These are phyloP conservation scores for Phanerochaete sordida DNA, from an alignment of 768 basidiomycete genomes.

Conservation along the genomic window DNA sequence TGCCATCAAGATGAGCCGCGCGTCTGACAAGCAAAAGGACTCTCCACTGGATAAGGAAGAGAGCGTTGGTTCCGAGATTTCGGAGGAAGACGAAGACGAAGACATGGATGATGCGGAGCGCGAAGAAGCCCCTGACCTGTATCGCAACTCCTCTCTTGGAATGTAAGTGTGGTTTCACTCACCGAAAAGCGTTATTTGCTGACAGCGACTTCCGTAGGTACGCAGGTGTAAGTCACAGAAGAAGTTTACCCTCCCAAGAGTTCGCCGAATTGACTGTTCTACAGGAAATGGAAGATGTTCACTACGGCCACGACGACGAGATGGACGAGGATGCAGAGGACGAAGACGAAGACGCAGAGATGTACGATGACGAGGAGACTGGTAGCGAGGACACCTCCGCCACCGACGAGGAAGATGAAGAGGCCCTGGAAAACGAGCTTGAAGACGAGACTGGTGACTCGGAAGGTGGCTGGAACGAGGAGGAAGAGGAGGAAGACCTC, in stretches of 20 bases:
- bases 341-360: conserved; percentile 80
- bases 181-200: not conserved
- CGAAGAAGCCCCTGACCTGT: conserved; percentile 89
- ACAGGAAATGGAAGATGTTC: conserved; percentile 84
- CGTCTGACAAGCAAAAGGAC: conserved; percentile 64
- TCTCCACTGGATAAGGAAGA: conserved; percentile 34
- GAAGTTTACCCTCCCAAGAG: not conserved
- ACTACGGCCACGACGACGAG: conserved; percentile 65
- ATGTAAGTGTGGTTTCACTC: conserved; percentile 53
- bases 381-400: conserved; percentile 80
- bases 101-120: conserved; percentile 51
- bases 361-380: conserved; percentile 83
- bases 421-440: conserved; percentile 63
- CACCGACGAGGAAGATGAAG: conserved; percentile 69
- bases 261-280: not conserved
- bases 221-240: conserved; percentile 62
- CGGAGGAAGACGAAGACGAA: conserved; percentile 54
- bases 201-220: conserved; percentile 40
- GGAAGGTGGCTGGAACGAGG: conserved; percentile 61
- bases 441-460: conserved; percentile 56
- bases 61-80: conserved; percentile 44
- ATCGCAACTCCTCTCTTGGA: conserved; percentile 93
- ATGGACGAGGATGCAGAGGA: conserved; percentile 83
- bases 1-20: conserved; percentile 96
- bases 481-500: conserved; percentile 63